Evolutionary conservation across 1,284 basidiomycete species (phyloP).

Genomic region (Naganishia cerealis): DNA sequence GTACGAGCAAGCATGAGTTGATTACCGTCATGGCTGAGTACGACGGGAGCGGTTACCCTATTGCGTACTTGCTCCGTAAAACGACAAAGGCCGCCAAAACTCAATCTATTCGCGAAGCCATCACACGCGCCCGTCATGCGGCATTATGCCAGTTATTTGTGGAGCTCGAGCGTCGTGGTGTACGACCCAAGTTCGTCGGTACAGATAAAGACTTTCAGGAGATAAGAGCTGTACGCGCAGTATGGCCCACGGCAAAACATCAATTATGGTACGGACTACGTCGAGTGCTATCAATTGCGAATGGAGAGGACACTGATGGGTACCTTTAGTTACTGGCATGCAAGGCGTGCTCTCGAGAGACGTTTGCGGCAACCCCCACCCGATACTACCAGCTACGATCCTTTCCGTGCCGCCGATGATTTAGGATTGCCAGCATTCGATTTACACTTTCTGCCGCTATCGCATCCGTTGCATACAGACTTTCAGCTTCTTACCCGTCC

Average conservation of each 20-base stretch:
- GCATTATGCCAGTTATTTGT: neutral
- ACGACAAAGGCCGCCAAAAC: neutral
- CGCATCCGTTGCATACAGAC: no score
- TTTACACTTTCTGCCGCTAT: neutral
- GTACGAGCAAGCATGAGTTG: constrained; percentile 1
- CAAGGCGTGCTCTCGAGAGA: no score
- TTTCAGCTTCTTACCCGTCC: no score
- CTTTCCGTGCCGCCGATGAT: no score
- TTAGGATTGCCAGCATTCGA: neutral
- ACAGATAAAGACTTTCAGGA: constrained; percentile 10
- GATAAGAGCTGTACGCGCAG: neutral
- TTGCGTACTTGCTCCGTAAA: neutral
- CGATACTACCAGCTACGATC: no score
- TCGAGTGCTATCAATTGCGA: no score
- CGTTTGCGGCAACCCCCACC: no score
- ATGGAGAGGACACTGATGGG: no score
- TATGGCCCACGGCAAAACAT: no score
- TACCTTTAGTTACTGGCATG: no score
- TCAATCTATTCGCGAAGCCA: neutral
- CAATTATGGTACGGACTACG: no score
- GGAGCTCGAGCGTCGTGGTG: neutral
- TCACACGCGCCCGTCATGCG: neutral
- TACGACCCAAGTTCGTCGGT: neutral
- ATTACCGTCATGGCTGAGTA: constrained; percentile 1
- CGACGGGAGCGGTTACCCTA: neutral